Evolutionary conservation across 2,329 filamentous ascomycete species (phyloP).

Genomic region (Ceratocystis destructans): DNA sequence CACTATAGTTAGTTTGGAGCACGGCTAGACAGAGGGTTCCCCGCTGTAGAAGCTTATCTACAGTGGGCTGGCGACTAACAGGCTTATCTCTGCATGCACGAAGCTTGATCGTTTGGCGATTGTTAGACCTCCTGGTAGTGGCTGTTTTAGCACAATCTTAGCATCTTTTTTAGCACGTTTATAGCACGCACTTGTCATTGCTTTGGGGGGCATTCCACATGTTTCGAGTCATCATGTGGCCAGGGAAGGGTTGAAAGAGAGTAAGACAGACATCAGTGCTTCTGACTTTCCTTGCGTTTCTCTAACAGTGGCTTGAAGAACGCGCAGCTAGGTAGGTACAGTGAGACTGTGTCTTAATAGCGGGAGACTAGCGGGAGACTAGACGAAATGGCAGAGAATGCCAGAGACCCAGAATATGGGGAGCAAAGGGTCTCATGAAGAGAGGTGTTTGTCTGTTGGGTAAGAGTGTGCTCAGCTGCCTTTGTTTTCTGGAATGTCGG

Average conservation of each 20-base stretch:
- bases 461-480: not conserved
- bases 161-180: not conserved
- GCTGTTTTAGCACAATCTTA: not conserved
- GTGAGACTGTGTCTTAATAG: not conserved
- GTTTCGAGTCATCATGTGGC: conserved; percentile 5
- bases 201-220: not conserved
- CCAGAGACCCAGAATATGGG: not conserved
- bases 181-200: not conserved
- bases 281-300: not conserved
- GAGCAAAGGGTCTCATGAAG: not conserved
- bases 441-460: no score
- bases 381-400: not conserved
- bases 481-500: conserved; percentile 1
- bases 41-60: conserved; percentile 7
- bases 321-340: not conserved
- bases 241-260: not conserved
- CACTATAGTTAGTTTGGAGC: not conserved
- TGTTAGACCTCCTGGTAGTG: not conserved
- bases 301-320: not conserved
- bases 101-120: not conserved
- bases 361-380: not conserved
- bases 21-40: not conserved
- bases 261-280: not conserved
- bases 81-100: not conserved
- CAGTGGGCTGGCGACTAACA: not conserved